Evolutionary conservation across 768 basidiomycete species (phyloP), one percentile per base, ranked within the genome.

Genomic region (Rhizopogon salebrosus): DNA sequence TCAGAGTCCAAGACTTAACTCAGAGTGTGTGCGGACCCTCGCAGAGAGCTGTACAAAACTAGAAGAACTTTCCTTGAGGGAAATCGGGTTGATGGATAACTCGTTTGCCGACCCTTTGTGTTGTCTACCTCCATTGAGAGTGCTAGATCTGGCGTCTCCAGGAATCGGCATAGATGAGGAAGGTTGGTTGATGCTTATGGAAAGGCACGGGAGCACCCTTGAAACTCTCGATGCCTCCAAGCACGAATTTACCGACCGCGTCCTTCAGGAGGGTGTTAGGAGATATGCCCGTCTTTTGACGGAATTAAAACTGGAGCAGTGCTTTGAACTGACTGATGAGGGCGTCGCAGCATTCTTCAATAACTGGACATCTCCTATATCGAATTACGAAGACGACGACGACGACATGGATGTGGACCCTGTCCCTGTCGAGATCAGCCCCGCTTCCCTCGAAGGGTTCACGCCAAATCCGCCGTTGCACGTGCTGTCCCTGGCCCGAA

Each of bases 1-100:
- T 8, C 92, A 95, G 62, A 89, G 87, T 53, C 92, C 92, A 7
- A 82, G 92, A 4, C 94, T 98, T 67, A 84, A 92, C 64, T 63
- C 84, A 3, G 75, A 78, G 10, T 91, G 88, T 62, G 69, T 89
- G 52, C 63, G 74, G 11, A 64, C 77, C 0, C 79, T 97, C 22
- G 77, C 84, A 24, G 49, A 71, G 29, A 57, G 71, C 50, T 80
- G 77, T 49, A 71, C 78, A 22, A 64, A 67, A 3, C 71, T 98
- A 16, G 76, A 68, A n/a, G 83, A 85, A 43, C 79, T 99, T 1
- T 80, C 89, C 3, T 72, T 99, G 36, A 81, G 83, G 55, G 90
- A 95, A 62, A 68, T 98, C 29, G 92, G 87, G 6, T 70, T 80
- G 56, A 66, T 98, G 52, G 67, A 75, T 49, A 86, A 92, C 58